Base-by-base conservation (phyloP, 345 rosid species). In the Stellera chamaejasme region DNA sequence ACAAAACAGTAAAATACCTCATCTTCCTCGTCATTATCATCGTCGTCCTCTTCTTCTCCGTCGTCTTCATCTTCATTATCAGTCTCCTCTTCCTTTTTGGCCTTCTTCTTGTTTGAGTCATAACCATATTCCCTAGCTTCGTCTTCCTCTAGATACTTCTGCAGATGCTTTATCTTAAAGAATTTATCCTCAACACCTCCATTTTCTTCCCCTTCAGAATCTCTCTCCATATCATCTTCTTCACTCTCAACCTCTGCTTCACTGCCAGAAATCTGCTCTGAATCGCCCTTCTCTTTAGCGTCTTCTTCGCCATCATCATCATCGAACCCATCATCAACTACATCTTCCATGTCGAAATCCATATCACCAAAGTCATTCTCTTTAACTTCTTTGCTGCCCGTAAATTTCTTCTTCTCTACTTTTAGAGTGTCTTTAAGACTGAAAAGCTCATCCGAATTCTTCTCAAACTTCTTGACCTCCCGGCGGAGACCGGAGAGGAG, bases 71-170 rank as follows among this genome's bases (percentile, higher is more conserved):
- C 60, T 12, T 70, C 19, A 42, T 61, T 62, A 54, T 71, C 57
- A 11, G 50, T 70, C 54, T 75, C 75, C 50, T 16, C 63, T 60
- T 25, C 62, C 60, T 39, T 48, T 42, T 43, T 55, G 23, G 63
- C 69, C 60, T 75, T 79, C 47, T 74, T 84, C 28, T 63, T 67
- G 19, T 68, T 66, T 48, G 45, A 27, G 64, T 72, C 81, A 13
- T 54, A 63, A 10, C 95, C 97, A 72, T 82, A 83, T 65, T 88
- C 93, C 62, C 74, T 70, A 11, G 93, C 91, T 61, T 88, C 96
- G 63, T 79, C 95, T 12, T 85, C 81, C 69, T 85, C 81, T 58
- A 88, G 46, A 57, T 80, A 85, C 46, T 80, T 73, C 69, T 83
- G 79, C 83, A 91, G 71, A 11, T 85, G 95, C 36, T 79, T 83